Evolutionary conservation across 345 rosid genomes (phyloP), one percentile per base, ranked within the genome.

Genomic region (Kandelia obovata): DNA sequence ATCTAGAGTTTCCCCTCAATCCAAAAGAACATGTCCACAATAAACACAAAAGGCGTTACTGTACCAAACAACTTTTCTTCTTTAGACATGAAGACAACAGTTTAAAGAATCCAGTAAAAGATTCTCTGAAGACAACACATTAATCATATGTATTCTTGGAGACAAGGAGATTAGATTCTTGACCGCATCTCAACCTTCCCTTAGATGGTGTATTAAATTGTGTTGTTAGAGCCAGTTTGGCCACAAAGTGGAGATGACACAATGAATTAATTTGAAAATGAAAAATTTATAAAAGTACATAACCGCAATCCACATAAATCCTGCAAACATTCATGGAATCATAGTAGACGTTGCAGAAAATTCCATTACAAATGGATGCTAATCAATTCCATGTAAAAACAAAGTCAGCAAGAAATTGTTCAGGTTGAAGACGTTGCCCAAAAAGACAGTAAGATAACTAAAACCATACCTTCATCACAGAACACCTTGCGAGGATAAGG

Each of bases 401-500:
- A 68, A 61, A n/a, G 21, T 57, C 58, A 46, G 4, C 20, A 71
- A 20, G 15, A 31, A 60, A 56, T 21, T 17, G 10, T 11, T 15
- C 26, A 39, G 27, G 39, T 53, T 26, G 19, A 56, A 56, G 19
- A 3, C 27, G 39, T 32, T 51, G 53, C 21, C 9, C 6, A 7
- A n/a, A 30, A 32, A 47, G 30, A 34, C 21, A 66, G 21, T 37
- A 5, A 28, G 9, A 55, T n/a, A 65, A 10, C 25, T 28, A 21
- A 31, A 73, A 61, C 19, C 82, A 52, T 86, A 91, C 96, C 97
- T 88, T 88, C 86, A 84, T 86, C 88, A 71, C 68, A 77, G 75
- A 89, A 93, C 26, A 88, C 82, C 82, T 82, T 91, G 75, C 92
- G 90, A 25, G 98, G 97, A 82, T 93, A 91, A 60, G 97, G 98